Evolutionary conservation across 1,284 basidiomycete species (phyloP).

Genomic region (Caloboletus firmus): DNA sequence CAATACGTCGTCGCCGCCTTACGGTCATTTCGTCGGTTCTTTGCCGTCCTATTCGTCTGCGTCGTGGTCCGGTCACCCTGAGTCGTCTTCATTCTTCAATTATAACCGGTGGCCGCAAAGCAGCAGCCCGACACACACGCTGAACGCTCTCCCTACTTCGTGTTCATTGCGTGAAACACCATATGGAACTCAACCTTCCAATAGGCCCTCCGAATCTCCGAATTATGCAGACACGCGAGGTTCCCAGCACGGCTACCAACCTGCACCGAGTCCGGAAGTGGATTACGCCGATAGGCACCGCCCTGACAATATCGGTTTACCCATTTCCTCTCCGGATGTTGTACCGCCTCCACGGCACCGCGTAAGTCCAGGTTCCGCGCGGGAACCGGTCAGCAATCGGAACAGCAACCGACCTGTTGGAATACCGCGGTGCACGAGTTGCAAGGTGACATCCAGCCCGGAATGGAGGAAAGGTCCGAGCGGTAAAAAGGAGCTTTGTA

Average conservation of each 20-base stretch:
- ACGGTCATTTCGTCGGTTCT: constrained; percentile 26
- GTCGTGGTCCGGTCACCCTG: constrained; percentile 47
- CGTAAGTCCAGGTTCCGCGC: constrained; percentile 43
- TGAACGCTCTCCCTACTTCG: constrained; percentile 30
- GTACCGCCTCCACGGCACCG: constrained; percentile 68
- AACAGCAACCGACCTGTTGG: constrained; percentile 69
- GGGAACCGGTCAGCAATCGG: constrained; percentile 26
- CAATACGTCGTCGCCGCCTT: constrained; percentile 29
- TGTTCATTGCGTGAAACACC: constrained; percentile 33
- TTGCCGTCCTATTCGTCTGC: constrained; percentile 46
- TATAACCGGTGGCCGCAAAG: constrained; percentile 43
- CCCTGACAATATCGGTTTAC: constrained; percentile 28
- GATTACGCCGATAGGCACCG: constrained; percentile 40
- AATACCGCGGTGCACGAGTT: constrained; percentile 76
- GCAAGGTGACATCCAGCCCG: constrained; percentile 81
- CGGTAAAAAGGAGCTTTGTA: constrained; percentile 90
- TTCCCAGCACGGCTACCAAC: constrained; percentile 37
- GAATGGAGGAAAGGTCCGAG: constrained; percentile 93
- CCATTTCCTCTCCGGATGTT: constrained; percentile 40
- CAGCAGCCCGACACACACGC: constrained; percentile 38
- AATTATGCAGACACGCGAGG: constrained; percentile 30
- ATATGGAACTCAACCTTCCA: constrained; percentile 27
- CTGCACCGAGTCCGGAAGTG: constrained; percentile 43
- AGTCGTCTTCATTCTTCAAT: constrained; percentile 36
- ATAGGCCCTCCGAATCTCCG: constrained; percentile 26